These are phyloP conservation scores for Globisporangium echinulatum DNA, from an alignment of 352 stramenopile genomes.

Conservation along the genomic window DNA sequence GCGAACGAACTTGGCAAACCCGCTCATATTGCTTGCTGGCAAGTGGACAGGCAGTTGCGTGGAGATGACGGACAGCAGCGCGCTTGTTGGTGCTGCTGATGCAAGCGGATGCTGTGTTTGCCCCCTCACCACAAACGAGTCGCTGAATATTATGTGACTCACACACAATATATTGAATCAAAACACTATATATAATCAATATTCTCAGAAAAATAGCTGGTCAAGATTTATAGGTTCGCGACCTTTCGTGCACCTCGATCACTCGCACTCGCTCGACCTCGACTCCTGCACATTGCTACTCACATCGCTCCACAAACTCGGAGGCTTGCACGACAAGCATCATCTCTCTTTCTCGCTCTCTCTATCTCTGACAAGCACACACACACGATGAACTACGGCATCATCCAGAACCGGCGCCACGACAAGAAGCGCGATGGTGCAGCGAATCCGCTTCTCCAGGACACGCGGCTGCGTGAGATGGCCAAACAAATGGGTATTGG, in stretches of 20 bases:
- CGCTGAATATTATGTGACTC: too few relatives aligned
- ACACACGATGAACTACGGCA: slow-evolving; percentile 72
- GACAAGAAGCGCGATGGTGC: slow-evolving; percentile 20
- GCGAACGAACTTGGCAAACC: slow-evolving; percentile 68
- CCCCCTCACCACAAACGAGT: too few relatives aligned
- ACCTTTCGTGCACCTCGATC: too few relatives aligned
- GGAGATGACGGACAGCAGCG: background rate
- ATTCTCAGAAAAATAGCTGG: too few relatives aligned
- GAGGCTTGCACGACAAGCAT: too few relatives aligned
- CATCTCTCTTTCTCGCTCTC: background rate
- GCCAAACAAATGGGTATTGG: slow-evolving; percentile 80
- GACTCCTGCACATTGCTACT: too few relatives aligned
- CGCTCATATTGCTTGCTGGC: slow-evolving; percentile 9
- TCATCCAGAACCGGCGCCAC: slow-evolving; percentile 72
- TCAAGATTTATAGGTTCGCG: too few relatives aligned
- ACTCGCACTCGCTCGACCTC: too few relatives aligned
- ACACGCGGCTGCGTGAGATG: slow-evolving; percentile 68
- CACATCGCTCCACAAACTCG: too few relatives aligned
- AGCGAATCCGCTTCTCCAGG: slow-evolving; percentile 31
- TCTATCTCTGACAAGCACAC: background rate
- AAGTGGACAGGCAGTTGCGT: background rate
- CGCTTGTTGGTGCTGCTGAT: background rate
- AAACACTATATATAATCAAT: too few relatives aligned
- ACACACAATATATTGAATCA: too few relatives aligned
- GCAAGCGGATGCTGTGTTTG: background rate